Base-by-base conservation (phyloP, 2,329 filamentous ascomycete genomes). In the Alternaria sp. region DNA sequence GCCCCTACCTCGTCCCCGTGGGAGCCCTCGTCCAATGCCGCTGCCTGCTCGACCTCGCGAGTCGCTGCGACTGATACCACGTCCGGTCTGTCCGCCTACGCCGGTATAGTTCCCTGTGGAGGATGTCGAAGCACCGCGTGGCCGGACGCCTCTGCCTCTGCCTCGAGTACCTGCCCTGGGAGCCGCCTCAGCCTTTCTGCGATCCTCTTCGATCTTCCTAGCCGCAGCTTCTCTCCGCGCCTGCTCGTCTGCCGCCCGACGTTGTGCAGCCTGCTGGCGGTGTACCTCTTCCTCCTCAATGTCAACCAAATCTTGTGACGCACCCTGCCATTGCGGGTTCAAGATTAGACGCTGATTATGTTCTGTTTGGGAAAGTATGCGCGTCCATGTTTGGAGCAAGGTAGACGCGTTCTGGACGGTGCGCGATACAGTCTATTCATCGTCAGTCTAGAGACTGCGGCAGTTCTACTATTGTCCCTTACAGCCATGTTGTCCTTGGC, bases 301-400 rank as follows among this genome's bases (percentile, higher is more conserved):
- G 64, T 97, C 93, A n/a, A 88, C 86, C 43, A 97, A 81, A 81
- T 99, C 96, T 75, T 94, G 89, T 5, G 89, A 92, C 26, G 94
- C 92, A 60, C 96, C 96, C 76, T 95, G 91, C 94, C 95, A 99
- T 62, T 89, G 85, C 2, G 93, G 92, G 75, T 97, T 92, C 49
- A 98, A 86, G 47, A 99, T 90, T 55, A 99, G 84, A 23, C 96
- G 90, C 79, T 98, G 94, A 77, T 97, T 98, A 81, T 99, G 96
- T 81, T 99, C 96, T 5, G 96, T 97, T 80, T 99, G 96, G 7
- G 93, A 96, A 12, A 99, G 87, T 69, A 99, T 97, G 56, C 94
- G 90, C 9, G 94, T 97, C 95, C 95, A 99, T 15, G 94, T 97
- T 73, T 96, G 94, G 30, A 99, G 89, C 14, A 99, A 87, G 1